phyloP scores from a whole-genome alignment of 208 protist genomes.

The Chromosphaera perkinsii region DNA sequence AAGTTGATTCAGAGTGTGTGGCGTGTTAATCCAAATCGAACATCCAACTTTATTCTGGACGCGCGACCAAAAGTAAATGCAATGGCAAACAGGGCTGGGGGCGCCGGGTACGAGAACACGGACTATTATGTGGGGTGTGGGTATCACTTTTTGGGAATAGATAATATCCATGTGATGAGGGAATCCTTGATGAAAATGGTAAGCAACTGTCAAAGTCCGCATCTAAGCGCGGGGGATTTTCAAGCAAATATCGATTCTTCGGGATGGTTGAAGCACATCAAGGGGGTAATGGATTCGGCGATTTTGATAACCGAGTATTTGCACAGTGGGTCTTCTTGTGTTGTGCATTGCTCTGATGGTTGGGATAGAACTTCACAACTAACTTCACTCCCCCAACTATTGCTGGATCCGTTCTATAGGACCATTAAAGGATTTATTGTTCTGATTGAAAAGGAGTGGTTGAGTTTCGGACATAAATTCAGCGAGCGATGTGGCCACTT shows the following conservation, averaged over 20 bases:
- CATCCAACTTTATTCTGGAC: conserved; percentile 18
- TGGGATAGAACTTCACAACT: conserved; percentile 88
- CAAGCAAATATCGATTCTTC: not conserved
- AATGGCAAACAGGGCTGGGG: conserved; percentile 22
- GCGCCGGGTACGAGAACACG: conserved; percentile 24
- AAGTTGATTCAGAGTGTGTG: conserved; percentile 11
- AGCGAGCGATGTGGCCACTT: not conserved
- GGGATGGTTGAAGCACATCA: conserved; percentile 39
- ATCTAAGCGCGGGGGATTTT: not conserved
- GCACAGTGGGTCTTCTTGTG: not conserved
- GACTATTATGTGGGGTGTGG: conserved; percentile 7
- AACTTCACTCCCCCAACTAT: conserved; percentile 66
- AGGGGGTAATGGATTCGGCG: conserved; percentile 13
- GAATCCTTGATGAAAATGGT: conserved; percentile 13
- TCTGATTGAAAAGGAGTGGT: conserved; percentile 89
- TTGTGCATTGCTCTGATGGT: conserved; percentile 64
- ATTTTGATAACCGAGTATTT: conserved; percentile 6
- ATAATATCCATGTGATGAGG: conserved; percentile 32
- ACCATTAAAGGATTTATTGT: conserved; percentile 58
- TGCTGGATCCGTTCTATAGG: conserved; percentile 86
- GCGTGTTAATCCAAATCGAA: not conserved
- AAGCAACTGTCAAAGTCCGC: not conserved
- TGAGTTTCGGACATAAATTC: conserved; percentile 83
- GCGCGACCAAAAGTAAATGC: conserved; percentile 20
- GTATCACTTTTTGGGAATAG: conserved; percentile 20